phyloP scores from a whole-genome alignment of 2,329 filamentous ascomycete species.

The Fusarium anguioides region DNA sequence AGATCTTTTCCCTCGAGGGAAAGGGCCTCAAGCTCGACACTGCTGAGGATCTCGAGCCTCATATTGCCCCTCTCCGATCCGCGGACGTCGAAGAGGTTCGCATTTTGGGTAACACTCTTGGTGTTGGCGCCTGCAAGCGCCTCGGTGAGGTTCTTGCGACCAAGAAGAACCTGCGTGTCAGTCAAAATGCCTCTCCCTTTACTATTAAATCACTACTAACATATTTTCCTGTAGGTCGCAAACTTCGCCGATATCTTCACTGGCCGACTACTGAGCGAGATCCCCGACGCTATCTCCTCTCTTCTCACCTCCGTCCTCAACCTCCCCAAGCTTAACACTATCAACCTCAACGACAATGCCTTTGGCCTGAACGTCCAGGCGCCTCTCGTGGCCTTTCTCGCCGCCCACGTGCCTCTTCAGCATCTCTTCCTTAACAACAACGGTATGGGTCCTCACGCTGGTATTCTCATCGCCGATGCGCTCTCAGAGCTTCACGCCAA shows the following conservation, averaged over 20 bases:
- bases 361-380: slow-evolving; percentile 96
- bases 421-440: slow-evolving; percentile 99
- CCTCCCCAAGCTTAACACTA: slow-evolving; percentile 85
- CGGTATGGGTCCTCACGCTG: slow-evolving; percentile 90
- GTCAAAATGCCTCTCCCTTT: slow-evolving; percentile 23
- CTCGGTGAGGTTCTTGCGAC: slow-evolving; percentile 85
- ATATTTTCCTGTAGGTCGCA: slow-evolving; percentile 64
- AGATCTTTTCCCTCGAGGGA: slow-evolving; percentile 89
- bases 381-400: slow-evolving; percentile 91
- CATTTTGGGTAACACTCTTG: slow-evolving; percentile 91
- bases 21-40: slow-evolving; percentile 93
- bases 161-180: slow-evolving; percentile 83
- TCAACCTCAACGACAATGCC: slow-evolving; percentile 98
- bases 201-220: slow-evolving; percentile 1
- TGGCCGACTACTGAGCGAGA: slow-evolving; percentile 90
- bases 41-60: slow-evolving; percentile 84
- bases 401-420: slow-evolving; percentile 87
- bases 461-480: slow-evolving; percentile 88
- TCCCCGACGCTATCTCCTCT: slow-evolving; percentile 86
- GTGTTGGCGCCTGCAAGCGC: slow-evolving; percentile 85
- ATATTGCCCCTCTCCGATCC: slow-evolving; percentile 79
- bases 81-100: slow-evolving; percentile 87
- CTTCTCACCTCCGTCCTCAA: slow-evolving; percentile 89
- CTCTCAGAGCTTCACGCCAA: slow-evolving; percentile 84
- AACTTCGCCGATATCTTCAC: slow-evolving; percentile 99